Base-by-base conservation (phyloP, 176 grass and related monocot species). In the Puya raimondii region DNA sequence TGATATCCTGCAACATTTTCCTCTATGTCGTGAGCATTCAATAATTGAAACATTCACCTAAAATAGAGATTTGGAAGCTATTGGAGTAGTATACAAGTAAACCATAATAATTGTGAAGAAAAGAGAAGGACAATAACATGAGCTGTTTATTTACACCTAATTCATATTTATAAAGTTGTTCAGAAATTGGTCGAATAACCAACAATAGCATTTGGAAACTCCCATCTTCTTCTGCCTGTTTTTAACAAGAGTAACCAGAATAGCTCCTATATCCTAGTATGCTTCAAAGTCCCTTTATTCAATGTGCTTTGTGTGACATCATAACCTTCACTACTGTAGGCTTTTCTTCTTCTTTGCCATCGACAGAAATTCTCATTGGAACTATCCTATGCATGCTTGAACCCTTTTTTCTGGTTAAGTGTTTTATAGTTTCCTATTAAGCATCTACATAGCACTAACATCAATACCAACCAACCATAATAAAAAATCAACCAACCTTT, bases 1-100 rank as follows among this genome's bases (percentile, higher is more conserved):
- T 23, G 76, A 48, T 42, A 79, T 80, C 76, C 85, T 91, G 89
- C 23, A 77, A 72, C 26, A 71, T 29, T 82, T 71, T 61, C 27
- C 64, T 73, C 64, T 68, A n/a, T 15, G 11, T 76, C 63, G 72
- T 58, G 68, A 47, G 69, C 52, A 73, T 23, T 13, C 18, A 51
- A 66, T 11, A 75, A 87, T 11, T 72, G 14, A 54, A 84, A 69
- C 11, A 56, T 56, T n/a, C 12, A 56, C 14, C 12, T 56, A 56
- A 56, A 56, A 56, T 13, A 14, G 16, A 56, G 16, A n/a, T 12
- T 56, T 56, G 14, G 52, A 56, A 42, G 33, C 52, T n/a, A 14
- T 14, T n/a, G 10, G 16, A 56, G 16, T n/a, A 12, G 14, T 14
- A 56, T 56, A n/a, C 52, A 56, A n/a, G 16, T 14, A 14, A 56